Evolutionary conservation across 73 alveolate genomes (phyloP).

Genomic region (Tetrahymena elliotti): DNA sequence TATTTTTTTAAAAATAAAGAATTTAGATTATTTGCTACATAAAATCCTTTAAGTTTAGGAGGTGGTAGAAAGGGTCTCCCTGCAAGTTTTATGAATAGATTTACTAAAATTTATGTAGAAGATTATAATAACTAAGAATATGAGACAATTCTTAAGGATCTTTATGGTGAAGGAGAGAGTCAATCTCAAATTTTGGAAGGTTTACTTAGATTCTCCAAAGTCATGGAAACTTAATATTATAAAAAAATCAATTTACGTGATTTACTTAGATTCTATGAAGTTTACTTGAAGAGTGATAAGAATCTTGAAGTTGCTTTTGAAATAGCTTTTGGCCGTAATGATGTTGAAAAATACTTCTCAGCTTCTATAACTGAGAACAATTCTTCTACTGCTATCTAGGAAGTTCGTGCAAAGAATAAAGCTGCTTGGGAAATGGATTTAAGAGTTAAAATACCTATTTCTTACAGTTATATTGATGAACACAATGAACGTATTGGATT

Average conservation of each 20-base stretch:
- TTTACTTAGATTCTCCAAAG: background rate
- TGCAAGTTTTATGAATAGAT: conserved; percentile 93
- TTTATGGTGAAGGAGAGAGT: background rate
- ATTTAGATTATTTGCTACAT: conserved; percentile 26
- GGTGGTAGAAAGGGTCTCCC: conserved; percentile 97
- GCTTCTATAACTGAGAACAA: background rate
- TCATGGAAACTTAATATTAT: background rate
- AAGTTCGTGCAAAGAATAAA: background rate
- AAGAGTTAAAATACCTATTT: background rate
- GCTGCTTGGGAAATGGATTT: conserved; percentile 2
- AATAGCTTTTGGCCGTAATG: background rate
- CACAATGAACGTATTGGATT: background rate
- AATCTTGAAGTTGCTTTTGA: background rate
- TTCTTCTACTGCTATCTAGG: background rate
- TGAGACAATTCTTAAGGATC: background rate
- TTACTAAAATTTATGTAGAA: conserved; percentile 67
- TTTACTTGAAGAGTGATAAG: background rate
- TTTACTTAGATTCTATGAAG: background rate
- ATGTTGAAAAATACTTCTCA: background rate
- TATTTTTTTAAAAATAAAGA: conserved; percentile 6
- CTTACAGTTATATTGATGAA: background rate
- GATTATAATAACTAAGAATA: background rate
- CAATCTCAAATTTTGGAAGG: background rate
- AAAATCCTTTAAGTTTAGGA: conserved; percentile 35
- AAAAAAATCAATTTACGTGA: background rate